Conservation (phyloP, 1,284 basidiomycete genomes). For the Heliocybe sulcata region DNA sequence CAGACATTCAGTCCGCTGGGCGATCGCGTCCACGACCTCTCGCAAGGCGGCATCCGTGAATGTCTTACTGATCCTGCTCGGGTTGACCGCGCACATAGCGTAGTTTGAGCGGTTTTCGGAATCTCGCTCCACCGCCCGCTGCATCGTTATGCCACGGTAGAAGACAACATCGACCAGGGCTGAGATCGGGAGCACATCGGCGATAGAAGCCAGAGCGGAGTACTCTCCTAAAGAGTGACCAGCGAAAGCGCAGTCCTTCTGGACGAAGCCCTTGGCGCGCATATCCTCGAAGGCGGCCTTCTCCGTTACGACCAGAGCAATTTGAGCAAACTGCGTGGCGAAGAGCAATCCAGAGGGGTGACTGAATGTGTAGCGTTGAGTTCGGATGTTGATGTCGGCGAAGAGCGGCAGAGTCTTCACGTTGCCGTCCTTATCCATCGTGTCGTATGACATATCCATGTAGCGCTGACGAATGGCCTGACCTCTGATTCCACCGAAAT, state of each 20-base stretch:
- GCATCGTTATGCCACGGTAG: constrained; percentile 99
- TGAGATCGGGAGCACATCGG: constrained; percentile 91
- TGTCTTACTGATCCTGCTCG: constrained; percentile 87
- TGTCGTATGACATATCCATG: constrained; percentile 99
- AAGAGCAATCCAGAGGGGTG: constrained; percentile 94
- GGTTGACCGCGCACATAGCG: constrained; percentile 98
- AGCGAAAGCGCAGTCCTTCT: constrained; percentile 88
- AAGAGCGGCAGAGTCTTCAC: constrained; percentile 94
- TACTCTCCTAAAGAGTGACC: constrained; percentile 99
- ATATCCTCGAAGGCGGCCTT: constrained; percentile 98
- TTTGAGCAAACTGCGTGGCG: constrained; percentile 98
- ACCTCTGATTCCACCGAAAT: constrained; percentile 98
- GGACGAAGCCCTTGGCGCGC: constrained; percentile 92
- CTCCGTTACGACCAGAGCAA: constrained; percentile 95
- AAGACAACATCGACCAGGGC: constrained; percentile 98
- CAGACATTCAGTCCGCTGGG: constrained; percentile 69
- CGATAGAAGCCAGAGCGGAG: constrained; percentile 94
- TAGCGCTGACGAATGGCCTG: constrained; percentile 97
- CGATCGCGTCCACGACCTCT: constrained; percentile 91
- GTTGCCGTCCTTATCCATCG: constrained; percentile 91
- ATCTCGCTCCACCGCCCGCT: constrained; percentile 95
- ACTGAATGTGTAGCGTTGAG: constrained; percentile 94
- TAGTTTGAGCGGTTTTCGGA: constrained; percentile 91
- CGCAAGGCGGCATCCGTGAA: constrained; percentile 91
- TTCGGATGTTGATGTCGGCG: constrained; percentile 87